These are phyloP conservation scores for Brasenia schreberi DNA, from an alignment of 164 flowering plant genomes.

Conservation along the genomic window DNA sequence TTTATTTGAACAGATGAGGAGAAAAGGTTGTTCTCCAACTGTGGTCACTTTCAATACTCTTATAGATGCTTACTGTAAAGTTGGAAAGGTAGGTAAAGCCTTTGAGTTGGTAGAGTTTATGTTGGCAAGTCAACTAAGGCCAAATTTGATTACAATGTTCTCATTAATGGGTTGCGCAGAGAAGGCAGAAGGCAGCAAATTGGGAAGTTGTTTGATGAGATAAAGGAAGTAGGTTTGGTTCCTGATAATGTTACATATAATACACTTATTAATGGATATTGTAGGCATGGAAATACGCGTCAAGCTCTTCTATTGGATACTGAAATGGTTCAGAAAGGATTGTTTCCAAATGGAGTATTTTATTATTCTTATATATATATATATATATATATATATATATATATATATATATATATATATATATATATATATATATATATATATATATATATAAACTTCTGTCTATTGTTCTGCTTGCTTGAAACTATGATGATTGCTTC, in stretches of 20 bases:
- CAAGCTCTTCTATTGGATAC: constrained; percentile 61
- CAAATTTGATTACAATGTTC: constrained; percentile 62
- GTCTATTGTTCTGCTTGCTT: too few relatives aligned
- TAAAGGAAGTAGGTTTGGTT: constrained; percentile 39
- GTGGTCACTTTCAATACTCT: constrained; percentile 76
- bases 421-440: constrained; percentile 37
- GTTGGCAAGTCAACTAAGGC: constrained; percentile 34
- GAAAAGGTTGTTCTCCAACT: constrained; percentile 59
- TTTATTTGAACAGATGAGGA: constrained; percentile 49
- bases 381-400: constrained; percentile 30
- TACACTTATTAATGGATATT: constrained; percentile 71
- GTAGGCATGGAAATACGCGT: constrained; percentile 60
- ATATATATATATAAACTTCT: constrained; percentile 16
- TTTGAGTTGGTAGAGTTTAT: constrained; percentile 25
- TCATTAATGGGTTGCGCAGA: constrained; percentile 66
- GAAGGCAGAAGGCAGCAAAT: constrained; percentile 61
- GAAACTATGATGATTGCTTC: too few relatives aligned
- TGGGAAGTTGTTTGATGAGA: constrained; percentile 33
- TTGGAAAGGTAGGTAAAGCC: constrained; percentile 36
- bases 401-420: constrained; percentile 32
- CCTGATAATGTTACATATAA: constrained; percentile 79
- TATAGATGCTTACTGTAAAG: constrained; percentile 52
- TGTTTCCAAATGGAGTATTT: constrained; percentile 63
- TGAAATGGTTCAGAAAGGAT: constrained; percentile 65
- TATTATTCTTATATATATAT: constrained; percentile 51